Percentiles rank a stretch among this genome's conserved stretches.
These are phyloP conservation scores for Exophiala sideris DNA, from an alignment of 2,329 filamentous ascomycete species.

Conservation along the genomic window DNA sequence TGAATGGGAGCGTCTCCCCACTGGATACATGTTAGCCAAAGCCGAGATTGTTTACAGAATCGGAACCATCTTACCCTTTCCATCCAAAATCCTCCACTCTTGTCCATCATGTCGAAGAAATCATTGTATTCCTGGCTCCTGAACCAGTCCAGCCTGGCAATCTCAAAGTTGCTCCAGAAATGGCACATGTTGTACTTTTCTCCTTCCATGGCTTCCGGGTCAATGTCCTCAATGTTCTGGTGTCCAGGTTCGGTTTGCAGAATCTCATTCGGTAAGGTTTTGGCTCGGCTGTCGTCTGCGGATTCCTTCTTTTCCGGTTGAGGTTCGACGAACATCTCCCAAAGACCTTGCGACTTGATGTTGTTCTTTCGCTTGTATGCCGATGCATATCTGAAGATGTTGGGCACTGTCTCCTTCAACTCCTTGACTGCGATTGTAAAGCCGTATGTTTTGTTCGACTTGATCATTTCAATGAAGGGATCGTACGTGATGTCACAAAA, in stretches of 20 bases:
- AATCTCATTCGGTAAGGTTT: constrained; percentile 77
- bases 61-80: constrained; percentile 68
- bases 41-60: neutral
- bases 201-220: constrained; percentile 91
- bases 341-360: constrained; percentile 83
- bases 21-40: constrained; percentile 48
- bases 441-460: constrained; percentile 93
- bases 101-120: constrained; percentile 99
- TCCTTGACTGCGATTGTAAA: constrained; percentile 99
- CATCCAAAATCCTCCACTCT: constrained; percentile 98
- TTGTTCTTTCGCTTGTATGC: constrained; percentile 94
- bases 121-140: constrained; percentile 95
- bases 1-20: constrained; percentile 99
- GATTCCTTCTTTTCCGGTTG: constrained; percentile 48
- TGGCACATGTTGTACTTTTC: constrained; percentile 99
- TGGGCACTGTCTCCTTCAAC: constrained; percentile 93
- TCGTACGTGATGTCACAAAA: constrained; percentile 99
- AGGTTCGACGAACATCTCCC: constrained; percentile 97
- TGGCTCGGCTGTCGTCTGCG: constrained; percentile 59
- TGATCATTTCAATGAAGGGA: constrained; percentile 92
- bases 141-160: constrained; percentile 92
- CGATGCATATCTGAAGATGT: constrained; percentile 98
- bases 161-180: constrained; percentile 99
- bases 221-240: constrained; percentile 72
- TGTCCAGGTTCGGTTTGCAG: constrained; percentile 69